Conservation (phyloP, 106 monocot genomes). For the Posidonia australis region DNA sequence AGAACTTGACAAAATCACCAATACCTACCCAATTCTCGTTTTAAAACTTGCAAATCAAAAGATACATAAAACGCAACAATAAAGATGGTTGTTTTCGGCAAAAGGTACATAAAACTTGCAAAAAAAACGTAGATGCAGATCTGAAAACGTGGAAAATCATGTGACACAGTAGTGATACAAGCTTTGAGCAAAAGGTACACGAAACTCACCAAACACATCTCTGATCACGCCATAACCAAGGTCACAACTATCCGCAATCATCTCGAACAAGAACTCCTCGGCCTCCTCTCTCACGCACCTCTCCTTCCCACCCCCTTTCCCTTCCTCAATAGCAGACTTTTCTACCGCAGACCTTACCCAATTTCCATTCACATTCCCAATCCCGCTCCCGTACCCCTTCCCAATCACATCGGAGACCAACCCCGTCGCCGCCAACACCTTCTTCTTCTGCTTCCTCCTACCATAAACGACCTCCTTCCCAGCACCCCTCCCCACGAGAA, state of each 20-base stretch:
- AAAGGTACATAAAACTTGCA: no score
- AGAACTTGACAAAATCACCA: not conserved
- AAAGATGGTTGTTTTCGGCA: no score
- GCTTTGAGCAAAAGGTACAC: not conserved
- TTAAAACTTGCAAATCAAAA: not conserved
- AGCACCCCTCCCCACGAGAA: slow-evolving; percentile 24
- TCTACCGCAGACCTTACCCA: not conserved
- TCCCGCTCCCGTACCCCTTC: slow-evolving; percentile 26
- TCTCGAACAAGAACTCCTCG: slow-evolving; percentile 60
- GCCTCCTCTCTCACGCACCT: slow-evolving; percentile 32
- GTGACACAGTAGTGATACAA: no score
- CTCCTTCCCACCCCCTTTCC: slow-evolving; percentile 13
- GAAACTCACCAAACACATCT: slow-evolving; percentile 60
- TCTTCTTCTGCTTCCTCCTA: slow-evolving; percentile 24
- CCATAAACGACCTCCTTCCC: not conserved
- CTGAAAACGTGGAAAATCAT: no score
- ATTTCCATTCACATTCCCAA: not conserved
- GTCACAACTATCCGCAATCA: slow-evolving; percentile 51
- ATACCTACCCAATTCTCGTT: not conserved
- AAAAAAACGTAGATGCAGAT: no score
- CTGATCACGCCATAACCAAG: slow-evolving; percentile 57
- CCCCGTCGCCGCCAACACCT: slow-evolving; percentile 36
- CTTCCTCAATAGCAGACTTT: slow-evolving; percentile 1
- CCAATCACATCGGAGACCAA: slow-evolving; percentile 60
- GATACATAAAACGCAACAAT: not conserved